Base-by-base conservation (phyloP, 345 rosid genomes). In the Salix koriyanagi region DNA sequence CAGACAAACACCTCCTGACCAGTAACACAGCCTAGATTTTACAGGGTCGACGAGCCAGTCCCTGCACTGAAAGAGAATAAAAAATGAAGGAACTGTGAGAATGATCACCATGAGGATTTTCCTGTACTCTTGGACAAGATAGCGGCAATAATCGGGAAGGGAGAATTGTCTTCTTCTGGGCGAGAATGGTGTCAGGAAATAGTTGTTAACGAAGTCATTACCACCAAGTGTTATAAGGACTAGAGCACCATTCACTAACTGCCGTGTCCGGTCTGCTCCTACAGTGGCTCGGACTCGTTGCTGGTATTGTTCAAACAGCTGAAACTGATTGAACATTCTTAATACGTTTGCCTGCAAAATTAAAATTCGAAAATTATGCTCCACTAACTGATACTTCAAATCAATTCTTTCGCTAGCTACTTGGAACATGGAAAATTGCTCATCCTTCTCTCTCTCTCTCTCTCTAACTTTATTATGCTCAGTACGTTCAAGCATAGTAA, bases 151-250 rank as follows among this genome's bases (percentile, higher is more conserved):
- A 30, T 30, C 25, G 15, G 69, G 69, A 18, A 66, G 18, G 41
- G 69, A 30, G 69, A 66, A 66, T 34, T 66, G 69, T 32, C 69
- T 30, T 39, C 69, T 66, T 66, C 69, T 66, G 2, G 36, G 14
- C 6, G 69, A 34, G 42, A 66, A 32, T 12, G 42, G 69, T 30
- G 69, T 30, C n/a, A 32, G 4, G 42, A 66, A 66, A 37, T 66
- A 66, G 69, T 66, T 66, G 69, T 66, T 66, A 21, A 66, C 42
- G 21, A 66, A 66, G 69, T 66, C 69, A 34, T 66, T 66, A 18
- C 69, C 41, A 37, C 69, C 69, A 3, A 66, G 69, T 26, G 69
- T 32, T 30, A 66, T 32, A 7, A 66, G 69, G 69, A 66, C 69
- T 34, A 66, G 42, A 2, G 69, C 69, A 34, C 19, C 11, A 3